Evolutionary conservation across 306 rosid genomes (phyloP).

Genomic region (Potentilla sterilis): DNA sequence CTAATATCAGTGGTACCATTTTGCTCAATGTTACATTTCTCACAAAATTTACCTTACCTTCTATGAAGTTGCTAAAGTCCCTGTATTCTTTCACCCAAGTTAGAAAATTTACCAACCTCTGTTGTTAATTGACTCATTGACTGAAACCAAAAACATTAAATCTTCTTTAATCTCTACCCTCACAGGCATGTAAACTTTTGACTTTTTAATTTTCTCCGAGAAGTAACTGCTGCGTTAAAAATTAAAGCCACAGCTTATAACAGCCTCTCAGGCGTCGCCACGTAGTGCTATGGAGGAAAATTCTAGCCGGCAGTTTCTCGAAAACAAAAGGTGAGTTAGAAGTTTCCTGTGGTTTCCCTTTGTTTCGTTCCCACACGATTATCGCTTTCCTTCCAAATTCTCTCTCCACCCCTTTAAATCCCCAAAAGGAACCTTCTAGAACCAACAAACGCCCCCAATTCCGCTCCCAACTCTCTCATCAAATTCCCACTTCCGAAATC

Average conservation of each 20-base stretch:
- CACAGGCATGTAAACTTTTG: no score
- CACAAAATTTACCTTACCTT: background rate
- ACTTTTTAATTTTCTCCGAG: background rate
- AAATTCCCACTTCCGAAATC: background rate
- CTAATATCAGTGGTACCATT: background rate
- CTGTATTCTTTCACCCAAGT: background rate
- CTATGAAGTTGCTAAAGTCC: background rate
- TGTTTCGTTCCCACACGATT: constrained; percentile 1
- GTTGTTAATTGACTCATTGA: no score
- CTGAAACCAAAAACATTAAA: no score
- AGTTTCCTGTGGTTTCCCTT: constrained; percentile 50
- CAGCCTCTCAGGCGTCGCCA: constrained; percentile 8
- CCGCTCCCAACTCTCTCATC: no score
- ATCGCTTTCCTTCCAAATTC: background rate
- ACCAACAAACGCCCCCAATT: constrained; percentile 26
- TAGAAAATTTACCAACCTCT: background rate
- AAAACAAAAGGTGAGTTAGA: constrained; percentile 42
- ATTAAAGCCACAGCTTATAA: background rate
- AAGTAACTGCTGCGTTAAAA: background rate
- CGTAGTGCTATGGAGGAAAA: constrained; percentile 23
- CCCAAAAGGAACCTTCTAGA: constrained; percentile 75
- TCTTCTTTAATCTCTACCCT: no score
- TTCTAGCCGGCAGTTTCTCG: constrained; percentile 64
- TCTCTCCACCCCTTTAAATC: constrained; percentile 22
- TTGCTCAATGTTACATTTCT: background rate